phyloP scores from a whole-genome alignment of 176 grass and related monocot genomes.

The Bonia amplexicaulis region DNA sequence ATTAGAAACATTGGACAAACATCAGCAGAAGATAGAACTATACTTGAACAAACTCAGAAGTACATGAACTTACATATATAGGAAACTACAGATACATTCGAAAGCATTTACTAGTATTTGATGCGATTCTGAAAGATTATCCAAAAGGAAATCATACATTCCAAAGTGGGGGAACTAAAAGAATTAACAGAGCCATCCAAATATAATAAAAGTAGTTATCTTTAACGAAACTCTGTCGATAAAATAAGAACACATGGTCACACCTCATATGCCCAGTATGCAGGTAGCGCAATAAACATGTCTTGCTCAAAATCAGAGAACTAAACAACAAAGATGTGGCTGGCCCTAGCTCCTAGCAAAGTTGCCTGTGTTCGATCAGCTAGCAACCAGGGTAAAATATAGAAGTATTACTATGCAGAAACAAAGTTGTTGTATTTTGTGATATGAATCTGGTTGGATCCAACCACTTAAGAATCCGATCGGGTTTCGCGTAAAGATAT shows the following conservation, averaged over 20 bases:
- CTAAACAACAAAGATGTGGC: not conserved
- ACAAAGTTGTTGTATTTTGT: not conserved
- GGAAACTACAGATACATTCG: not conserved
- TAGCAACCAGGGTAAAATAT: not conserved
- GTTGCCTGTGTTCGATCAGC: not conserved
- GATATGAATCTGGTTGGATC: too few relatives aligned
- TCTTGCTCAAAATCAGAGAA: not conserved
- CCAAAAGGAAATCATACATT: not conserved
- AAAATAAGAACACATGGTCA: not conserved
- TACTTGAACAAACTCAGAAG: constrained; percentile 12
- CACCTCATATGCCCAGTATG: not conserved
- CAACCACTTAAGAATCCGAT: too few relatives aligned
- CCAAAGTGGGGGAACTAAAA: not conserved
- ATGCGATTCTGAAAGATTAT: not conserved
- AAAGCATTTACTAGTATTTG: too few relatives aligned
- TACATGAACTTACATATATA: not conserved
- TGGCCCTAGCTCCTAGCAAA: not conserved
- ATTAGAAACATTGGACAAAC: constrained; percentile 1
- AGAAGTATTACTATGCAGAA: not conserved
- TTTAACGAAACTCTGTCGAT: not conserved
- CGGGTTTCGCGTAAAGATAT: too few relatives aligned
- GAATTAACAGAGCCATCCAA: not conserved
- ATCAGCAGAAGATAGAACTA: not conserved
- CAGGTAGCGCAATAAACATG: not conserved
- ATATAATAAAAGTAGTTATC: not conserved